These are phyloP conservation scores for Candida neerlandica DNA, from an alignment of 1,139 yeast genomes.

Conservation along the genomic window DNA sequence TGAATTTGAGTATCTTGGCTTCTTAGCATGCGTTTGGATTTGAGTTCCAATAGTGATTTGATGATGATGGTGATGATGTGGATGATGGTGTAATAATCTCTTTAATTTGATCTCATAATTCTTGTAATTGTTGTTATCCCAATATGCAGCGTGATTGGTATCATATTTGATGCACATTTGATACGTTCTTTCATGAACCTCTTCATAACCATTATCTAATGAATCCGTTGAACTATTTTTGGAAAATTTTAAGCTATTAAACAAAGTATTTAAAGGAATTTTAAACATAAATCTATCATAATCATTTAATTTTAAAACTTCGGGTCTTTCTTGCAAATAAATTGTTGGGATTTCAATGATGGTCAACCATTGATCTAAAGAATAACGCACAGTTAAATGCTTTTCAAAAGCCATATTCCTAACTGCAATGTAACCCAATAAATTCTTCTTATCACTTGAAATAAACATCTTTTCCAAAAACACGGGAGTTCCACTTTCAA, in stretches of 20 bases:
- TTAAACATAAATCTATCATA: slow-evolving; percentile 64
- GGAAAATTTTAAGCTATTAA: slow-evolving; percentile 30
- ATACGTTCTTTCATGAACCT: slow-evolving; percentile 24
- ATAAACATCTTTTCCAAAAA: slow-evolving; percentile 68
- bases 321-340: slow-evolving; percentile 63
- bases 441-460: slow-evolving; percentile 53
- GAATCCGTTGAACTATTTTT: slow-evolving; percentile 13
- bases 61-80: slow-evolving; percentile 9
- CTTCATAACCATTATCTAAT: slow-evolving; percentile 9
- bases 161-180: slow-evolving; percentile 63
- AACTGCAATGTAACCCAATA: slow-evolving; percentile 78
- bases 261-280: slow-evolving; percentile 46
- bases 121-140: slow-evolving; percentile 72
- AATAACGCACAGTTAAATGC: slow-evolving; percentile 61
- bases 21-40: slow-evolving; percentile 24
- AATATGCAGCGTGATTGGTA: slow-evolving; percentile 54
- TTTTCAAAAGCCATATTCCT: slow-evolving; percentile 69
- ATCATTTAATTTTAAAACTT: slow-evolving; percentile 47
- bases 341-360: slow-evolving; percentile 68
- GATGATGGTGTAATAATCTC: slow-evolving; percentile 18
- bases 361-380: slow-evolving; percentile 74
- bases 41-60: slow-evolving; percentile 5
- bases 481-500: slow-evolving; percentile 46
- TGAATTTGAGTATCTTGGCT: slow-evolving; percentile 44
- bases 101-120: slow-evolving; percentile 61